Percentiles rank a stretch among this genome's conserved stretches.
Evolutionary conservation across 1,139 yeast genomes (phyloP).

Genomic region (Yamadazyma taylorii): DNA sequence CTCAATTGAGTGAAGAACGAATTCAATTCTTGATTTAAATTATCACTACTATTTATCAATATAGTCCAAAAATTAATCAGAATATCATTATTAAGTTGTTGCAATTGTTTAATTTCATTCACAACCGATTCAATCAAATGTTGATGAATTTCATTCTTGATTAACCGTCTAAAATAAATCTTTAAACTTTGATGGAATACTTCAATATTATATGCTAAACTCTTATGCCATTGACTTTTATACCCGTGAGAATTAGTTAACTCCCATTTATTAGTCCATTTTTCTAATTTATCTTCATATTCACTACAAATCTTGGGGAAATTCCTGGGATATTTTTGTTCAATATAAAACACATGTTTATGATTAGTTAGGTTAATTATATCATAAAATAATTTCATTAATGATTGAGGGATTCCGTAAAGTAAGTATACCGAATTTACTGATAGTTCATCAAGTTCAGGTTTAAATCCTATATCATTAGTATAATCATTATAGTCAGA

Average conservation of each 20-base stretch:
- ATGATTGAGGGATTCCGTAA: conserved; percentile 49
- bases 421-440: conserved; percentile 36
- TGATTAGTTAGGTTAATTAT: conserved; percentile 52
- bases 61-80: conserved; percentile 50
- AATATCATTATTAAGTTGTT: conserved; percentile 17
- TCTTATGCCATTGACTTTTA: conserved; percentile 36
- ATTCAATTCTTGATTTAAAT: conserved; percentile 8
- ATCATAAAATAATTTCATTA: conserved; percentile 46
- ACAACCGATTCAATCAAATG: conserved; percentile 31
- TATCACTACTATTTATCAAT: conserved; percentile 48
- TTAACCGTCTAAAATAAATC: conserved; percentile 45
- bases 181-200: conserved; percentile 46
- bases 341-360: conserved; percentile 46
- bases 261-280: conserved; percentile 48
- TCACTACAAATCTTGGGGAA: conserved; percentile 58
- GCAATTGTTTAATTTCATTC: conserved; percentile 31
- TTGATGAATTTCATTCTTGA: conserved; percentile 40
- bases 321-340: conserved; percentile 50
- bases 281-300: conserved; percentile 46
- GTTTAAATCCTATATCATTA: conserved; percentile 9
- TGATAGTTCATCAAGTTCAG: conserved; percentile 10
- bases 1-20: conserved; percentile 31
- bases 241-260: conserved; percentile 19
- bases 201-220: conserved; percentile 34
- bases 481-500: conserved; percentile 14